Base-by-base conservation (phyloP, 2,329 filamentous ascomycete species). In the Phoma herbarum region DNA sequence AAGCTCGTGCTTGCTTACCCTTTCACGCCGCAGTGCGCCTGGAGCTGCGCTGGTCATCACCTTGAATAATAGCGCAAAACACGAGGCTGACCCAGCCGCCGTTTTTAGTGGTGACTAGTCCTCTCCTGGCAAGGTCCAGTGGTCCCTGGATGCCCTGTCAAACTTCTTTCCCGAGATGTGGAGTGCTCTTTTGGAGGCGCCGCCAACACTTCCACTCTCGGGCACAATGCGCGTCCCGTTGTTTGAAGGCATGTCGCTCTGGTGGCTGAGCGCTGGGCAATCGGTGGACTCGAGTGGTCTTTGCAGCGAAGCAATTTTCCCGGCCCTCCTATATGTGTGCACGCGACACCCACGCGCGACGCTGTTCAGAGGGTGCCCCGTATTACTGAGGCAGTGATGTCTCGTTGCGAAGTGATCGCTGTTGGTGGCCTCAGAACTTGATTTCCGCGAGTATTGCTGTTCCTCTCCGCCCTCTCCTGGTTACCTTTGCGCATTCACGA, bases 181-280 rank as follows among this genome's bases (percentile, higher is more conserved):
- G 52, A 57, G 55, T 48, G 42, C 22, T 43, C 35, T 41, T 22
- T 33, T 14, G 37, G 48, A 47, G 47, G 47, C 48, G 57, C 46
- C 51, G 57, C 52, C 52, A 43, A 50, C 44, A 47, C 44, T 57
- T 56, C 58, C 49, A 50, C n/a, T 43, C 50, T 52, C 11, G 42
- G 39, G n/a, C 45, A 46, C 25, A 43, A 53, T 50, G 23, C 18
- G 47, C 33, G 41, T 47, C 33, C 47, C 35, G 37, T 48, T 39
- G 41, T 52, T 43, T 48, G 44, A 48, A 43, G 16, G 33, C 26
- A n/a, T 14, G 49, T 44, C 29, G 42, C 25, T 29, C 41, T n/a
- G 44, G 46, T 47, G 50, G 33, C 53, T 39, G 41, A 42, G 39
- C 49, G 20, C 43, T 33, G 41, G 47, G 23, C 23, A 26, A 39